A percentile compares a stretch with the other conserved stretches of the same genome.
These are phyloP conservation scores for Pseudogymnoascus sp. DNA, from an alignment of 2,329 filamentous ascomycete species.

Conservation along the genomic window DNA sequence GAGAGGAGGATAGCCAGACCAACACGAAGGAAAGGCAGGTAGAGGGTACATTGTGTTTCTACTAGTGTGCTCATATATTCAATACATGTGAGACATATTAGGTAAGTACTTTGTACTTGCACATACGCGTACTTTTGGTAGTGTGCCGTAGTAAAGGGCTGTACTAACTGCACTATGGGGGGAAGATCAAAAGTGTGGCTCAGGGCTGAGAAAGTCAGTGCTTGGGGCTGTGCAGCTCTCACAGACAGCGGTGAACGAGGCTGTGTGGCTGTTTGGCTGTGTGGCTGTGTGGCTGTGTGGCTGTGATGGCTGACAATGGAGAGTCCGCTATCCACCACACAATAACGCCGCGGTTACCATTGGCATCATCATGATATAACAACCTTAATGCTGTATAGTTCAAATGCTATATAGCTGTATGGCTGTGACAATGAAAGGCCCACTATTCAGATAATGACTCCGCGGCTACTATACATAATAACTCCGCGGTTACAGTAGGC, in stretches of 20 bases:
- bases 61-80: not conserved
- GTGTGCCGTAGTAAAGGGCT: not conserved
- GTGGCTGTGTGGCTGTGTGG: not conserved
- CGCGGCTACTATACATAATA: not conserved
- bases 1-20: not conserved
- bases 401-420: not conserved
- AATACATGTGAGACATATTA: no score
- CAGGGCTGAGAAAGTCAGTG: not conserved
- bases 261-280: not conserved
- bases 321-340: not conserved
- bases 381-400: not conserved
- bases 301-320: not conserved
- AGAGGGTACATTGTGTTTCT: not conserved
- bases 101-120: not conserved
- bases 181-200: not conserved
- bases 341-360: not conserved
- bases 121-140: not conserved
- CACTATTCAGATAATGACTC: not conserved
- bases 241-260: not conserved
- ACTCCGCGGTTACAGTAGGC: not conserved
- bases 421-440: not conserved
- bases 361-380: not conserved
- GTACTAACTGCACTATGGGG: not conserved
- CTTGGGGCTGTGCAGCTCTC: not conserved
- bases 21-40: not conserved